Evolutionary conservation across 495 filamentous ascomycete genomes (phyloP), one percentile per base, ranked within the genome.

Genomic region (Parathielavia appendiculata): DNA sequence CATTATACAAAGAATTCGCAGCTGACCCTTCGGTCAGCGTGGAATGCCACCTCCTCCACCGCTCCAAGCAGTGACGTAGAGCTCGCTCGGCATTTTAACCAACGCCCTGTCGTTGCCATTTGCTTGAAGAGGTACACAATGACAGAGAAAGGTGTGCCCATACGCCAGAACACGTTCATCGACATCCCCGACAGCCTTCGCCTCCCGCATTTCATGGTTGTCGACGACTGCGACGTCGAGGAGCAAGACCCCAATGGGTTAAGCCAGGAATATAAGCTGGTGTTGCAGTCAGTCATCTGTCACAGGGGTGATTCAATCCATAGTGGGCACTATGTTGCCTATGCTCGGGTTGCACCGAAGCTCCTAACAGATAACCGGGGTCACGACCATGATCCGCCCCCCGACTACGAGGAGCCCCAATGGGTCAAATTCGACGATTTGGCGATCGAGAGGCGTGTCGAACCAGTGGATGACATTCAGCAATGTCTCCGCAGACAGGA

Each of bases 371-470:
- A 81, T 38, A 76, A 83, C 56, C 75, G 79, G 44, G 76, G 79
- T 43, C 73, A 79, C 56, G 76, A 76, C 35, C 71, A 74, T 38
- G 79, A 82, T 41, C 73, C 73, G 10, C 70, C 75, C 22, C 79
- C 76, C 7, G 72, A 75, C 53, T 79, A 81, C 35, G 82, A 84
- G 53, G 75, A 84, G 47, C 82, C 85, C 19, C 78, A 83, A 61
- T 98, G 93, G 93, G 83, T 93, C 66, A 87, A 84, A 22, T 95
- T 95, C 57, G 93, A 98, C 71, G 93, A 98, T 62, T 73, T 97
- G 36, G 82, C 88, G 41, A 57, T 66, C 10, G 62, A 64, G 4
- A 69, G 73, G 13, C 81, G 93, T 40, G 87, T 96, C 4, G 77
- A 75, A 2, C 73, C 85, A 40, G 84, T 96, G 41, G 86, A 96